A percentile compares a stretch with the other conserved stretches of the same genome.
phyloP scores from a whole-genome alignment of 169 alveolate genomes.

The Amoebophrya sp. region DNA sequence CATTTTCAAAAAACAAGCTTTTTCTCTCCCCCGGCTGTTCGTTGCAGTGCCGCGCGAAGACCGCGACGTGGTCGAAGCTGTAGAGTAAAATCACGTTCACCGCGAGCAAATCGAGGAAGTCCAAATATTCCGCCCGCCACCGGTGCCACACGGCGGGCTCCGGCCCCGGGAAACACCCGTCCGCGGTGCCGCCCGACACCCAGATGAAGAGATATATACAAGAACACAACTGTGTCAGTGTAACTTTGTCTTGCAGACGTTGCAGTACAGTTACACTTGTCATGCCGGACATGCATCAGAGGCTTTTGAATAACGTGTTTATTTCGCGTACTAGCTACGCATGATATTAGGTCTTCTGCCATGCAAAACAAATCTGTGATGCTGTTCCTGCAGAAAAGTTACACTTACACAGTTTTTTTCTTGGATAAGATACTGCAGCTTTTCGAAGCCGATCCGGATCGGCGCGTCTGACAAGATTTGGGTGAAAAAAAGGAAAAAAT shows the following conservation, averaged over 20 bases:
- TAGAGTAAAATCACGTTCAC: neutral
- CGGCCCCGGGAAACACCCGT: neutral
- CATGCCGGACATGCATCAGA: too few relatives aligned
- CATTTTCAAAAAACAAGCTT: too few relatives aligned
- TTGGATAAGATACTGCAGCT: neutral
- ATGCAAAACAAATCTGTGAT: too few relatives aligned
- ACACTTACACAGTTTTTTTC: too few relatives aligned
- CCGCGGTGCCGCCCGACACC: neutral
- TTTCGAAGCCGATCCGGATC: neutral
- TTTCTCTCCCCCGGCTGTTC: too few relatives aligned
- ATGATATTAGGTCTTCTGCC: too few relatives aligned
- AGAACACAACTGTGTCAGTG: too few relatives aligned
- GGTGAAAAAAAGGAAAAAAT: neutral
- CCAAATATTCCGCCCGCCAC: neutral
- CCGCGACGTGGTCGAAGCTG: neutral
- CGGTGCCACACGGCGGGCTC: neutral
- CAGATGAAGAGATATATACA: neutral
- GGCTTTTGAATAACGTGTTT: too few relatives aligned
- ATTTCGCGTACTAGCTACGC: too few relatives aligned
- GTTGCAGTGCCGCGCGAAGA: neutral
- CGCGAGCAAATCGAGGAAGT: neutral
- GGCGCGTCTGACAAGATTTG: neutral
- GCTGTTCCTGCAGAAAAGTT: too few relatives aligned
- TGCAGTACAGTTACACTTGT: too few relatives aligned
- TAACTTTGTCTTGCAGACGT: too few relatives aligned